phyloP scores from a whole-genome alignment of 345 rosid genomes.

The Syzygium aqueum region DNA sequence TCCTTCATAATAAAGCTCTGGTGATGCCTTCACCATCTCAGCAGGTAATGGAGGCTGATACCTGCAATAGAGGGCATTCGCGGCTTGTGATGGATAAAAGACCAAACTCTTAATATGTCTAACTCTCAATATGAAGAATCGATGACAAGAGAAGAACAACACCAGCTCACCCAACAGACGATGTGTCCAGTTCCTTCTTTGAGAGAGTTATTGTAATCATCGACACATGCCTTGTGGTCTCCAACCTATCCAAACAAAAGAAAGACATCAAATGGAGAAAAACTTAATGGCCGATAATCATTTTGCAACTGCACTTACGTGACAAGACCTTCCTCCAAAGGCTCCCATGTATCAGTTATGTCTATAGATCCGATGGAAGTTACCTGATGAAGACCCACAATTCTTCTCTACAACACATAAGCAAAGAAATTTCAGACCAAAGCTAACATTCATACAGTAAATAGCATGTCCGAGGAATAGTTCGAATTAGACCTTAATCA shows the following conservation, averaged over 20 bases:
- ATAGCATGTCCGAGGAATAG: background rate
- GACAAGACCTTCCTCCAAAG: slow-evolving; percentile 92
- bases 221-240: slow-evolving; percentile 97
- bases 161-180: slow-evolving; percentile 70
- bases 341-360: slow-evolving; percentile 93
- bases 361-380: slow-evolving; percentile 87
- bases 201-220: slow-evolving; percentile 91
- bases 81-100: background rate
- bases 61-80: slow-evolving; percentile 24
- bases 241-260: slow-evolving; percentile 40
- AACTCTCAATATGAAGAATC: background rate
- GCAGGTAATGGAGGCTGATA: slow-evolving; percentile 69
- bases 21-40: slow-evolving; percentile 46
- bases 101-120: background rate
- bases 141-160: background rate
- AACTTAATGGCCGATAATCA: background rate
- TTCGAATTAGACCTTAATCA: slow-evolving; percentile 50
- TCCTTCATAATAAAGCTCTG: slow-evolving; percentile 57
- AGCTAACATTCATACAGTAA: background rate
- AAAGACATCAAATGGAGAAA: background rate
- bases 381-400: slow-evolving; percentile 85
- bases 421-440: slow-evolving; percentile 4
- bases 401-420: slow-evolving; percentile 63
- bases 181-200: slow-evolving; percentile 52
- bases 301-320: slow-evolving; percentile 42